Evolutionary conservation across 805 yeast species (phyloP).

Genomic region (Citeromyces nyonsensis): DNA sequence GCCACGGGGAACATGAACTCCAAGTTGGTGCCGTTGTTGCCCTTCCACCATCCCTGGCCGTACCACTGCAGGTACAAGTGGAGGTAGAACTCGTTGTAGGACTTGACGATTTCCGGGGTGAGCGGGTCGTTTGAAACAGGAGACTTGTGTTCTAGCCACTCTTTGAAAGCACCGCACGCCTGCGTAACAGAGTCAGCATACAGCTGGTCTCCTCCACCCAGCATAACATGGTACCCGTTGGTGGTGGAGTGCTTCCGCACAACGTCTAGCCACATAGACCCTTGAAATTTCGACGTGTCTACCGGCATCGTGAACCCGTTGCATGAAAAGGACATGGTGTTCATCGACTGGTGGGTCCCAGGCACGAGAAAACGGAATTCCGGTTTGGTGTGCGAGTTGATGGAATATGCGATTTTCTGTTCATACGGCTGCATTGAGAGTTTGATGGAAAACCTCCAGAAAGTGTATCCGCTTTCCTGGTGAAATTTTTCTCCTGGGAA

Average conservation of each 20-base stretch:
- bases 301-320: conserved; percentile 77
- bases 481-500: conserved; percentile 30
- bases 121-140: conserved; percentile 22
- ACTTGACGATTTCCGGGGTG: conserved; percentile 28
- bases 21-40: conserved; percentile 45
- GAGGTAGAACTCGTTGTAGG: conserved; percentile 54
- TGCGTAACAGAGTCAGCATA: conserved; percentile 73
- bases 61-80: conserved; percentile 76
- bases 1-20: conserved; percentile 63
- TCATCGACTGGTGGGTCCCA: conserved; percentile 49
- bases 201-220: conserved; percentile 96
- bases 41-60: conserved; percentile 79
- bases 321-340: conserved; percentile 72
- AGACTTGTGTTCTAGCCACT: conserved; percentile 49
- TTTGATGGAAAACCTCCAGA: conserved; percentile 51
- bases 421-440: conserved; percentile 31
- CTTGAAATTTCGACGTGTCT: conserved; percentile 49
- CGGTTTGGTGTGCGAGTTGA: conserved; percentile 25
- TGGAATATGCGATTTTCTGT: conserved; percentile 45
- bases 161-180: conserved; percentile 31
- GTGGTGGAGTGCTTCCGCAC: conserved; percentile 42
- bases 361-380: conserved; percentile 62
- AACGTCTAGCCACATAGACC: conserved; percentile 81
- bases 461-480: conserved; percentile 27
- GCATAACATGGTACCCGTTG: conserved; percentile 82